phyloP scores from a whole-genome alignment of 139 green algal species.

The Astrephomene gubernaculifera region DNA sequence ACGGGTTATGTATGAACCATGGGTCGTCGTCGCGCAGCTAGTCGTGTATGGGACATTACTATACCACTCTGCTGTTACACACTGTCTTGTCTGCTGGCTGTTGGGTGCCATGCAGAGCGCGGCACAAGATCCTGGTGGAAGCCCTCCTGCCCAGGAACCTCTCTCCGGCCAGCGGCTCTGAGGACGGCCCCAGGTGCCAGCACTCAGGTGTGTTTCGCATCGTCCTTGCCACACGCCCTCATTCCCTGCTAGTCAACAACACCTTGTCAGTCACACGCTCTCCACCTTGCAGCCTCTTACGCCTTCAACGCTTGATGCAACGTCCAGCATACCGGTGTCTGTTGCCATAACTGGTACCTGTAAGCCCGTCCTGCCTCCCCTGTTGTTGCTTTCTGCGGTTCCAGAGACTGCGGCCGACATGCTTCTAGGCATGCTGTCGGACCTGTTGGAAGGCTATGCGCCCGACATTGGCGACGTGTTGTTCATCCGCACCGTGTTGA shows the following conservation, averaged over 20 bases:
- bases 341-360: too few relatives aligned
- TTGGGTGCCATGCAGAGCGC: background rate
- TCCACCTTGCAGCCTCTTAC: background rate
- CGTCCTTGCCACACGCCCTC: background rate
- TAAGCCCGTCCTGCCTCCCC: too few relatives aligned
- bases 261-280: background rate
- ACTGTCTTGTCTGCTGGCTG: background rate
- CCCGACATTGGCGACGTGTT: constrained; percentile 42
- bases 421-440: constrained; percentile 54
- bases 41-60: too few relatives aligned
- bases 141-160: constrained; percentile 28
- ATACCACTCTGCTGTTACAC: background rate
- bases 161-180: background rate
- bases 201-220: background rate
- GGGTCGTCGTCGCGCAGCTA: too few relatives aligned
- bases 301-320: too few relatives aligned
- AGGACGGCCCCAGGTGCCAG: background rate
- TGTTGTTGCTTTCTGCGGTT: background rate
- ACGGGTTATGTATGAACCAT: background rate
- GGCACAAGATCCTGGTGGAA: constrained; percentile 30
- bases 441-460: constrained; percentile 32
- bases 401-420: constrained; percentile 53
- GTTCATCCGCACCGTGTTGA: constrained; percentile 47
- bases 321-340: too few relatives aligned
- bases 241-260: background rate